Base-by-base conservation (phyloP, 78 protist genomes). In the Parvularia atlantis region DNA sequence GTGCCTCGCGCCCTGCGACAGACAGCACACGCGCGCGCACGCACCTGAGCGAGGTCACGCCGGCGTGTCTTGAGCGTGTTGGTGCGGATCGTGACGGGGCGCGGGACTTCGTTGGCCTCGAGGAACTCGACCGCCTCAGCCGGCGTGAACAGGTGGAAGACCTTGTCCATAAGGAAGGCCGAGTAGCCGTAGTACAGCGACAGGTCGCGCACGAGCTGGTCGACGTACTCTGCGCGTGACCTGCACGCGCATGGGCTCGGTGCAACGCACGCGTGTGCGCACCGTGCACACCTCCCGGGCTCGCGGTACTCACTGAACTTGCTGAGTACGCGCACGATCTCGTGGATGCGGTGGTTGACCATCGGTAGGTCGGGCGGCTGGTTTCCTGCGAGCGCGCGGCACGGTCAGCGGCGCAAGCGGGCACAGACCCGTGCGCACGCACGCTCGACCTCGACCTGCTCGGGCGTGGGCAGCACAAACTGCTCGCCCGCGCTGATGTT, bases 71-170 rank as follows among this genome's bases (percentile, higher is more conserved):
- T 89, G 60, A 97, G 83, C 22, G 99, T 91, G 82, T 97, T 97
- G 43, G 89, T 57, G 37, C 99, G 91, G 73, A 97, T 89, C 28
- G 97, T 88, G 19, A 93, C 50, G 26, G 99, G 99, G 19, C 99
- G 82, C 53, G 78, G 97, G 65, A 33, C 48, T 63, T 96, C 98
- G 68, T 65, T 71, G 30, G 97, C 95, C 66, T 96, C 98, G 36
- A 95, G 61, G 73, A 85, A 89, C 30, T 78, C 91, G 41, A 86
- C 16, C 28, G 71, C 57, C 73, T 88, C 96, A 28, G 33, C 30
- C 3, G 69, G 81, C 0, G 81, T 58, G 84, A 96, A 92, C 22
- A 94, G 69, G 35, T 86, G 68, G 26, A 94, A 50, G 35, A 94
- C 48, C n/a, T 75, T 57, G 16, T 59, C 81, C n/a, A 83, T 65